Base-by-base conservation (phyloP, 768 basidiomycete species). In the Phaeotremella skinneri region DNA sequence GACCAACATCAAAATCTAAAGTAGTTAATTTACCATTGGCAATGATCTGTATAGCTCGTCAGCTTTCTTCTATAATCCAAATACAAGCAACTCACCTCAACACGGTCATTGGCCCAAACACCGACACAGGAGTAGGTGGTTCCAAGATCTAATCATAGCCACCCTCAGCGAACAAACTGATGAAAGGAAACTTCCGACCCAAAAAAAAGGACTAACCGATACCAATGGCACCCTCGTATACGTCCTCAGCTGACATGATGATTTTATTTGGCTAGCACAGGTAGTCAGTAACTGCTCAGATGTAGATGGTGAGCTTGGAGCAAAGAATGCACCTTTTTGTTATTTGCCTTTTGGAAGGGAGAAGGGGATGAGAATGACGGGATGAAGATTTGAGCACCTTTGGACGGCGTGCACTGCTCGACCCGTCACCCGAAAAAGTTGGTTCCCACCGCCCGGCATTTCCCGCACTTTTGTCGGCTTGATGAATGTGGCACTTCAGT, bases 161-260 rank as follows among this genome's bases (percentile, higher is more conserved):
- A 30, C 14, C 29, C 2, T 11, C 23, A 49, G 20, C 37, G 13
- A 52, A 9, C 20, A 56, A 20, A 14, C 48, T 5, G 43, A 30
- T 13, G 6, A 32, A 27, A n/a, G 4, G 7, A 14, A 45, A 45
- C 7, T 21, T n/a, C n/a, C n/a, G n/a, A n/a, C n/a, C n/a, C n/a
- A 14, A 20, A 45, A 45, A 45, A 45, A 14, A n/a, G 16, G 26
- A 67, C 74, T 57, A 7, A 83, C 92, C 92, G 79, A 93, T 93
- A 79, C 93, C 93, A 81, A 97, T 83, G 78, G 93, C 93, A 78
- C 93, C 93, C 76, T 94, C 91, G 80, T 88, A 98, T 76, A 87
- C 79, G 81, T 93, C 91, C 78, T 91, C 90, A 67, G 79, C 77
- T 62, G 77, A 79, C 85, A 89, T 87, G 82, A 83, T 86, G 80